Percentiles rank a stretch among this genome's conserved stretches.
Conservation (phyloP, 495 filamentous ascomycete species). For the Podospora tetraspora region DNA sequence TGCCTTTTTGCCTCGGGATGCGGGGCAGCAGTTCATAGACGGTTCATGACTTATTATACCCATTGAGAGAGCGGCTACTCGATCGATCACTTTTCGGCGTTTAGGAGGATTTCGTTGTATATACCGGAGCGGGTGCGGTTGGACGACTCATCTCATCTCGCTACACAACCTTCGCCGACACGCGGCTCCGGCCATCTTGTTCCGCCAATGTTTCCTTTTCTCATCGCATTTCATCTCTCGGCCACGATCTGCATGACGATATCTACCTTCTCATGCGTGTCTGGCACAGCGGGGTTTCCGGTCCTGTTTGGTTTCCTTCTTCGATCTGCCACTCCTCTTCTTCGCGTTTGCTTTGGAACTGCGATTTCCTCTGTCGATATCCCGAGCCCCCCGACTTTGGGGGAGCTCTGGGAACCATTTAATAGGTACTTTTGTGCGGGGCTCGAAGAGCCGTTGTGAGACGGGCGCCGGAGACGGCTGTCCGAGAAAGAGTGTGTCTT, state of each 20-base stretch:
- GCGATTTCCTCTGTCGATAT: slow-evolving; percentile 20
- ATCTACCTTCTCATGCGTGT: slow-evolving; percentile 45
- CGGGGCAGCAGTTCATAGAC: slow-evolving; percentile 18
- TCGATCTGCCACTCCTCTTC: slow-evolving; percentile 11
- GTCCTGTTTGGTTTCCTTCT: slow-evolving; percentile 23
- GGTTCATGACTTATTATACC: slow-evolving; percentile 32
- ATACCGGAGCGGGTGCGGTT: slow-evolving; percentile 22
- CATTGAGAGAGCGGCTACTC: slow-evolving; percentile 19
- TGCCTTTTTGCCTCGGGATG: slow-evolving; percentile 12
- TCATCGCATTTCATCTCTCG: slow-evolving; percentile 43
- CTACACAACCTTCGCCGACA: slow-evolving; percentile 17
- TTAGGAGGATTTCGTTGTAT: slow-evolving; percentile 28
- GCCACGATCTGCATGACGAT: slow-evolving; percentile 51
- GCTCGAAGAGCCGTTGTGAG: slow-evolving; percentile 4
- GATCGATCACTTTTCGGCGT: slow-evolving; percentile 25
- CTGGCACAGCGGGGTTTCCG: slow-evolving; percentile 46
- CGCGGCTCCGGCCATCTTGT: slow-evolving; percentile 19
- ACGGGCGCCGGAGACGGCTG: slow-evolving; percentile 4
- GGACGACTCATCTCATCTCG: background rate
- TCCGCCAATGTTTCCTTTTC: slow-evolving; percentile 21
- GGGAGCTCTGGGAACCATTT: slow-evolving; percentile 20
- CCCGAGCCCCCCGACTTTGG: slow-evolving; percentile 18
- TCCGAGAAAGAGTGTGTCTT: slow-evolving; percentile 27
- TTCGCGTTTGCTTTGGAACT: slow-evolving; percentile 12
- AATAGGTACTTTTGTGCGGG: slow-evolving; percentile 34